Evolutionary conservation across 345 rosid species (phyloP), one percentile per base, ranked within the genome.

Genomic region (Populus nigra): DNA sequence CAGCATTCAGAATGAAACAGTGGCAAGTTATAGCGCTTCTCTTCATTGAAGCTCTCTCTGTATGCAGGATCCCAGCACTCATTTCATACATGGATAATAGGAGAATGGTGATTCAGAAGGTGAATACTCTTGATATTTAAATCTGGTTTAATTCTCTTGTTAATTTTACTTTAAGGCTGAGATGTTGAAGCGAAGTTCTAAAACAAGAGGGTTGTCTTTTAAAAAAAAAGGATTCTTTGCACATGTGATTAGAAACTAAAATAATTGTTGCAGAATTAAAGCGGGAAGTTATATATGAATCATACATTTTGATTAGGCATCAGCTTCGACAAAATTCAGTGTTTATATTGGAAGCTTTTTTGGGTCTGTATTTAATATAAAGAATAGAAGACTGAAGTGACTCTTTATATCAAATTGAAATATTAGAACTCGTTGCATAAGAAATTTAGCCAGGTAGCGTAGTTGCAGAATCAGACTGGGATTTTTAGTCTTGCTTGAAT

Each of bases 11-110:
- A 83, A 41, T 76, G 50, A 90, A 89, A 72, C 96, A 92, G 75
- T 96, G 98, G 99, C 89, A 87, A 85, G 92, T 92, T 76, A 79
- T 93, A 68, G 88, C 88, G 29, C 85, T 91, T 81, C 91, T 96
- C 68, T 89, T 91, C 68, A 29, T 96, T 33, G 97, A 96, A 18
- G 94, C 94, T 7, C 91, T 96, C 73, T 93, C 97, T 4, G 87
- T 96, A 15, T 82, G 83, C 66, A 89, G 89, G 77, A 76, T 96
- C 55, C 94, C 98, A 72, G 79, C 81, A 57, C 90, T 96, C 72
- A 83, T 88, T 63, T 79, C 87, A 7, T 86, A 84, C 83, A 69
- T 90, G 85, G 82, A 75, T 16, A 86, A 83, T 76, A 80, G 89
- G 79, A 85, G 81, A 75, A 82, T 81, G 74, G 83, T 89, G 79